Evolutionary conservation across 1,284 basidiomycete genomes (phyloP).

Genomic region (Ustilago shanxiensis): DNA sequence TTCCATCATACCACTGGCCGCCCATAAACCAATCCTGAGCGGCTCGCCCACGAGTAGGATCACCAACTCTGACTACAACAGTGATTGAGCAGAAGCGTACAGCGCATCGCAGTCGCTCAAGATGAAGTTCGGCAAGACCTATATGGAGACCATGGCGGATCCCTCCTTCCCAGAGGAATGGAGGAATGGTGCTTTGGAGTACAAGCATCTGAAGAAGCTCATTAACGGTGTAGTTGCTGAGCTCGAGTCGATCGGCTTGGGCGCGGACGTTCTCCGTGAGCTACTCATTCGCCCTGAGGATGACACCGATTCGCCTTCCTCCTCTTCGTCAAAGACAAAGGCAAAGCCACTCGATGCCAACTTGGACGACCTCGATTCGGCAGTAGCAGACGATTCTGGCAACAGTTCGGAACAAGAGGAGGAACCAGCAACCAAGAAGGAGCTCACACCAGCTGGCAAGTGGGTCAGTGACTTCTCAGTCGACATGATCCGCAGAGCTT

Average conservation of each 20-base stretch:
- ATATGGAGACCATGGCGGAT: conserved; percentile 77
- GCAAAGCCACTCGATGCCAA: conserved; percentile 16
- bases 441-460: conserved; percentile 45
- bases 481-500: conserved; percentile 41
- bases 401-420: conserved; percentile 42
- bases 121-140: conserved; percentile 88
- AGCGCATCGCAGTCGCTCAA: conserved; percentile 19
- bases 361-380: conserved; percentile 26
- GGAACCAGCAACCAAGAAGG: neutral
- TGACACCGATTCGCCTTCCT: conserved; percentile 4
- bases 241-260: conserved; percentile 82
- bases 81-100: neutral
- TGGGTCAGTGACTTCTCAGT: conserved; percentile 52
- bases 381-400: conserved; percentile 43
- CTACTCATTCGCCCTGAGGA: conserved; percentile 69
- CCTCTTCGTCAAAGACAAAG: conserved; percentile 13
- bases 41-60: neutral
- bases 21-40: neutral
- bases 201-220: conserved; percentile 90
- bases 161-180: conserved; percentile 80
- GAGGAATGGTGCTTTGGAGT: conserved; percentile 84
- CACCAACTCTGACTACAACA: neutral
- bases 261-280: conserved; percentile 75
- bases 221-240: conserved; percentile 88
- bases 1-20: neutral